Evolutionary conservation across 1,284 basidiomycete species (phyloP).

Genomic region (Ceratorhiza oryzae-sativae): DNA sequence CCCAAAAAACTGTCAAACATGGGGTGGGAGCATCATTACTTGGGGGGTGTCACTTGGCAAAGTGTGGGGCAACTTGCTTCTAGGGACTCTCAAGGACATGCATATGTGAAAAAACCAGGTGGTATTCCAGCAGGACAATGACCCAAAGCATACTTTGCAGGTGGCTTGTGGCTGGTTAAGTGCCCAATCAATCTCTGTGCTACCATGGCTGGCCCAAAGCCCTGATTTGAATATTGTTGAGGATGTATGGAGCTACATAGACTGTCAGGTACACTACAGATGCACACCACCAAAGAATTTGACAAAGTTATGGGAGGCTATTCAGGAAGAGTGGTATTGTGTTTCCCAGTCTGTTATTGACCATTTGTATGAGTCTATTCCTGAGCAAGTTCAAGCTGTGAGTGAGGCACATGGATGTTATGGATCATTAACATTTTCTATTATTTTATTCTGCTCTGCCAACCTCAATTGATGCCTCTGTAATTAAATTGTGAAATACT

Average conservation of each 20-base stretch:
- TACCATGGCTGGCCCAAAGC: slow-evolving; percentile 7
- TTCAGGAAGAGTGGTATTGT: neutral
- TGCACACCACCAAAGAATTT: neutral
- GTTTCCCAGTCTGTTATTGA: slow-evolving; percentile 2
- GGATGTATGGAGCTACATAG: slow-evolving; percentile 14
- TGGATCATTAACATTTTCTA: too few relatives aligned
- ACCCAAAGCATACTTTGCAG: slow-evolving; percentile 17
- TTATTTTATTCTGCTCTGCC: too few relatives aligned
- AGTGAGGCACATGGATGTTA: too few relatives aligned
- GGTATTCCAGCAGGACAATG: slow-evolving; percentile 25
- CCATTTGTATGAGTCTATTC: slow-evolving; percentile 9
- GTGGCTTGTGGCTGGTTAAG: neutral
- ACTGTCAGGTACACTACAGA: neutral
- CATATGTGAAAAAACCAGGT: slow-evolving; percentile 22
- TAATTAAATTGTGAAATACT: too few relatives aligned
- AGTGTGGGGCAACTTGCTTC: slow-evolving; percentile 39
- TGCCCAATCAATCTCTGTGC: slow-evolving; percentile 2
- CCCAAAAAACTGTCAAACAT: slow-evolving; percentile 38
- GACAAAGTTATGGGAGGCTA: slow-evolving; percentile 18
- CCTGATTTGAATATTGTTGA: slow-evolving; percentile 15
- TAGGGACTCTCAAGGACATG: slow-evolving; percentile 39
- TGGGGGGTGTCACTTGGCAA: slow-evolving; percentile 41
- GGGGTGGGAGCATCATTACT: slow-evolving; percentile 42
- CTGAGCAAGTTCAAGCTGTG: neutral
- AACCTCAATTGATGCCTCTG: too few relatives aligned